Evolutionary conservation across 108 stramenopile genomes (phyloP), one percentile per base, ranked within the genome.

Genomic region (Bacterosira constricta): DNA sequence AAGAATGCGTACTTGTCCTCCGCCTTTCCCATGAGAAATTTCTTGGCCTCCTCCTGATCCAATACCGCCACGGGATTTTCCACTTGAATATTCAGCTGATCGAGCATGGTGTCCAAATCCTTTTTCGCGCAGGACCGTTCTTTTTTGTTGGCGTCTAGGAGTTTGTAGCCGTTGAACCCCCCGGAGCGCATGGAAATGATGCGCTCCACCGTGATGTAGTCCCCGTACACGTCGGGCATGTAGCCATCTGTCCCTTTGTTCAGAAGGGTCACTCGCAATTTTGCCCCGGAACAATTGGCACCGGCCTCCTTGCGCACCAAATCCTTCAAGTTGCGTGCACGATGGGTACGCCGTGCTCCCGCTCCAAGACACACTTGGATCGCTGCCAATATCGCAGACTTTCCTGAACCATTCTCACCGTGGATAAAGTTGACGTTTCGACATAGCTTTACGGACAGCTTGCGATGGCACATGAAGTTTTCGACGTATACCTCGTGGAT

Each of bases 31-130:
- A 83, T 88, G 39, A 99, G 82, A 80, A 99, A 99, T 55, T 91
- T 96, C 74, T 99, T 99, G 39, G 97, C 92, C 49, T 98, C 94
- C 81, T 99, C 99, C 66, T 99, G 99, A 77, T 96, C 96, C 56
- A 99, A 79, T 36, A 99, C 92, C 25, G 94, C 93, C 37, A 95
- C 96, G 42, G 99, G 99, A 83, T 99, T 99, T 50, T 98, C 98
- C 21, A 99, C 96, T 60, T 89, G 93, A 66, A 94, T 93, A 54
- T 75, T 80, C 44, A 93, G 75, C 51, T 90, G 73, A 72, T 97
- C 96, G 45, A 99, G 71, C 81, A 99, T 88, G 50, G 77, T 84
- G 65, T 87, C 83, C 53, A 99, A 83, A 79, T 97, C 97, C 30
- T 85, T 88, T 76, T 90, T 92, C 44, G 61, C 76, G 25, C 87